phyloP scores from a whole-genome alignment of 805 yeast species.

The Candida ipomoeae region DNA sequence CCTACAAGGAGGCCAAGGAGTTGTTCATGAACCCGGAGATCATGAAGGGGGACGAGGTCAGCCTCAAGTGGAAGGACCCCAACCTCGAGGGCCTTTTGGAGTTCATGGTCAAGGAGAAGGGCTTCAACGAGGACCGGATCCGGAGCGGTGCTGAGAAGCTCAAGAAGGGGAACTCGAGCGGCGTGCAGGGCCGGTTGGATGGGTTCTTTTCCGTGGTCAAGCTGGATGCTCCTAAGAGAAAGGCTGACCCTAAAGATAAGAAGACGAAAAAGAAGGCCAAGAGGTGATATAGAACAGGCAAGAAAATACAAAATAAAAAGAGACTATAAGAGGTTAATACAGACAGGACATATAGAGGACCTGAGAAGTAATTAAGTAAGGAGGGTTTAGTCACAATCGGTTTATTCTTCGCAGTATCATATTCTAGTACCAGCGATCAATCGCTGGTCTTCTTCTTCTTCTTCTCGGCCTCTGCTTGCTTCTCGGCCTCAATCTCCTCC shows the following conservation, averaged over 20 bases:
- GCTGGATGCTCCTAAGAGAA: conserved; percentile 34
- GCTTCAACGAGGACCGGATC: conserved; percentile 90
- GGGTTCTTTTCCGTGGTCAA: conserved; percentile 74
- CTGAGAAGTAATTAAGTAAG: too few relatives aligned
- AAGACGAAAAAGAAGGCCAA: conserved; percentile 30
- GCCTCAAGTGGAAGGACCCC: conserved; percentile 85
- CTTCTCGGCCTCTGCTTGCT: conserved; percentile 76
- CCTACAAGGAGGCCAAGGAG: conserved; percentile 80
- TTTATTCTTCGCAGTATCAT: neutral
- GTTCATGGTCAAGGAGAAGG: conserved; percentile 81
- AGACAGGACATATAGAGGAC: too few relatives aligned
- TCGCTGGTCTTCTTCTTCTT: conserved; percentile 41
- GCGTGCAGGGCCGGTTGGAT: conserved; percentile 88
- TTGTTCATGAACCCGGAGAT: conserved; percentile 84
- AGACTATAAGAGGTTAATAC: too few relatives aligned
- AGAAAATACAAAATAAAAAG: too few relatives aligned
- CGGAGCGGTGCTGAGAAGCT: conserved; percentile 82
- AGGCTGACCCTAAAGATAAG: conserved; percentile 34
- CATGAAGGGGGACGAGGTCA: conserved; percentile 52
- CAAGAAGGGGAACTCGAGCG: conserved; percentile 75
- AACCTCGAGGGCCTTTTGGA: conserved; percentile 78
- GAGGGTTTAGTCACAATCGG: neutral
- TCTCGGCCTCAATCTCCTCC: conserved; percentile 80
- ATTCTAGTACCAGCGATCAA: neutral
- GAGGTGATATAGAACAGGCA: neutral